Percentiles rank a stretch among this genome's conserved stretches.
phyloP scores from a whole-genome alignment of 2,329 filamentous ascomycete genomes.

The Tolypocladium amazonense region DNA sequence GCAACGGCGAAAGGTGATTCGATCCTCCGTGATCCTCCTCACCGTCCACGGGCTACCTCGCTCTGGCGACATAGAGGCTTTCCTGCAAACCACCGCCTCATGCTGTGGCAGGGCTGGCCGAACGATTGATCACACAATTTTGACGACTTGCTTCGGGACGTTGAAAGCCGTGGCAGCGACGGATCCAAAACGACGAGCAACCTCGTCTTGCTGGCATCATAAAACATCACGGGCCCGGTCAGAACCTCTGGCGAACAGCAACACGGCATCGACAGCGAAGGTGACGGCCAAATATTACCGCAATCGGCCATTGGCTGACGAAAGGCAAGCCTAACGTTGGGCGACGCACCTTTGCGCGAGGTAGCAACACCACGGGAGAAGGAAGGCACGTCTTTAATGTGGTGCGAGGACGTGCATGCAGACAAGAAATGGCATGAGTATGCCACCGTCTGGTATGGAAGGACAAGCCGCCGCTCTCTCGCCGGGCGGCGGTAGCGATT shows the following conservation, averaged over 20 bases:
- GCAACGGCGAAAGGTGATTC: neutral
- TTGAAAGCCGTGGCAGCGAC: neutral
- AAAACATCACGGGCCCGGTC: neutral
- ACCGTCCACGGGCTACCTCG: neutral
- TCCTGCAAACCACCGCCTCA: neutral
- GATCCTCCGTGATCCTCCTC: neutral
- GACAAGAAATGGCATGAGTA: constrained; percentile 34
- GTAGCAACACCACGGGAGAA: neutral
- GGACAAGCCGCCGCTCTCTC: constrained; percentile 19
- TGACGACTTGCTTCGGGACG: neutral
- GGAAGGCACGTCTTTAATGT: constrained; percentile 15
- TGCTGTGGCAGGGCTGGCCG: neutral
- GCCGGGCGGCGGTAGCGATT: constrained; percentile 25
- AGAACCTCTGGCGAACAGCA: neutral
- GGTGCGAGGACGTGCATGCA: constrained; percentile 21
- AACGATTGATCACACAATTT: neutral
- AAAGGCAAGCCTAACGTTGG: neutral
- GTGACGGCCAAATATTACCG: neutral
- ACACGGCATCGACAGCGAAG: neutral
- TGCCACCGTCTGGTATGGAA: constrained; percentile 35
- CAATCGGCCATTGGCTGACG: neutral
- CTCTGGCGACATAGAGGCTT: neutral
- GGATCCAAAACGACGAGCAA: neutral
- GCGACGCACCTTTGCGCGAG: neutral
- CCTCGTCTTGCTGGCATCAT: neutral